Conservation (phyloP, 345 rosid species). For the Dovyalis caffra region DNA sequence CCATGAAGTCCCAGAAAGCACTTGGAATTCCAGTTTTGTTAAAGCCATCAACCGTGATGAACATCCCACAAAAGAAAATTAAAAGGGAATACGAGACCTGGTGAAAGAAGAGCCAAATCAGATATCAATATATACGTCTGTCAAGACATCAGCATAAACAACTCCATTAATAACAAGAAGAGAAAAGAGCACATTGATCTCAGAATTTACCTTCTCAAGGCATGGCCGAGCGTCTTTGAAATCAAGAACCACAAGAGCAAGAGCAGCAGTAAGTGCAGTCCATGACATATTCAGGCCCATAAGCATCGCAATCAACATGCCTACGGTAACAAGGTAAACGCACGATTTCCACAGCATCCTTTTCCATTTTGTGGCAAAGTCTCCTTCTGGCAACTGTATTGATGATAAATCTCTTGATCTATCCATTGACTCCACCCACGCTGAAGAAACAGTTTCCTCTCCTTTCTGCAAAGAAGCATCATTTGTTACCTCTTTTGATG, state of each 20-base stretch:
- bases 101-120: background rate
- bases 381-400: conserved; percentile 15
- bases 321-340: conserved; percentile 61
- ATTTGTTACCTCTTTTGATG: conserved; percentile 34
- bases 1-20: conserved; percentile 68
- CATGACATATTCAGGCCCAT: conserved; percentile 86
- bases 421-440: conserved; percentile 15
- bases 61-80: conserved; percentile 90
- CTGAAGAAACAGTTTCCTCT: conserved; percentile 27
- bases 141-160: background rate
- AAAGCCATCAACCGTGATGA: conserved; percentile 79
- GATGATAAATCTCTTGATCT: conserved; percentile 11
- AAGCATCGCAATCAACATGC: conserved; percentile 66
- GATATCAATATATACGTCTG: background rate
- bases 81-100: conserved; percentile 86
- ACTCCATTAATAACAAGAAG: background rate
- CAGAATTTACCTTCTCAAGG: conserved; percentile 63
- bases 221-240: conserved; percentile 78
- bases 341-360: conserved; percentile 52
- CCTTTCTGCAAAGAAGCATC: conserved; percentile 17
- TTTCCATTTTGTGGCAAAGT: conserved; percentile 40
- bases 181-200: background rate
- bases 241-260: conserved; percentile 80
- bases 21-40: conserved; percentile 84
- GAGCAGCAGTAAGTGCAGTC: conserved; percentile 82